Conservation (phyloP, 805 yeast species). For the Kluyveromyces nonfermentans region DNA sequence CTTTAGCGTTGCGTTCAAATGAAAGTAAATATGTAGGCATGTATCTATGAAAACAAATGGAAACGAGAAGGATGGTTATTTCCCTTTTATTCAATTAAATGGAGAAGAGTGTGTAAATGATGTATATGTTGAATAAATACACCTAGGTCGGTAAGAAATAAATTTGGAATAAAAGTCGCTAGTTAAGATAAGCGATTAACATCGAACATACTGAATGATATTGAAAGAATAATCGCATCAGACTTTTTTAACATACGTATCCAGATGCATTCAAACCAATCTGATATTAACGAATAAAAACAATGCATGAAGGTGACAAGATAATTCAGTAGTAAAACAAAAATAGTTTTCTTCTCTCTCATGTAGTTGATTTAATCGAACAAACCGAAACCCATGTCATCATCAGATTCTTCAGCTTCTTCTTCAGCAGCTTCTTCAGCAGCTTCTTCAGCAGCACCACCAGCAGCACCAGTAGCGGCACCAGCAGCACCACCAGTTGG, state of each 20-base stretch:
- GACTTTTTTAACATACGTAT: not conserved
- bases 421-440: slow-evolving; percentile 66
- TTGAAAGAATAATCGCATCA: not conserved
- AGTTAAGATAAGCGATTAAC: not conserved
- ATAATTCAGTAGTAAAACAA: not conserved
- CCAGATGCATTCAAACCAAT: not conserved
- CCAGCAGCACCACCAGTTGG: slow-evolving; percentile 98
- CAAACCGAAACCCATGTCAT: slow-evolving; percentile 93
- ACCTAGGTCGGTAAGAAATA: not conserved
- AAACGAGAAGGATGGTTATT: not conserved
- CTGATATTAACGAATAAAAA: not conserved
- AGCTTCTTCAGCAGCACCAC: slow-evolving; percentile 62
- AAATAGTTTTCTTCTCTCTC: not conserved
- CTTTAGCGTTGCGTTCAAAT: too few relatives aligned
- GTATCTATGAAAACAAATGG: not conserved
- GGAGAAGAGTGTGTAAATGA: not conserved
- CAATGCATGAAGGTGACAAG: not conserved
- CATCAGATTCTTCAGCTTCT: slow-evolving; percentile 56
- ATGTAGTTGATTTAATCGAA: slow-evolving; percentile 65
- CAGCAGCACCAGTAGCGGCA: slow-evolving; percentile 60
- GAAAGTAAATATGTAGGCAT: not conserved
- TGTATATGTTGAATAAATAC: not conserved
- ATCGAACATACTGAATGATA: not conserved
- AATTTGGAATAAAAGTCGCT: not conserved
- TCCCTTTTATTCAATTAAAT: not conserved